These are phyloP conservation scores for Aureobasidium namibiae DNA, from an alignment of 2,329 filamentous ascomycete genomes.

Conservation along the genomic window DNA sequence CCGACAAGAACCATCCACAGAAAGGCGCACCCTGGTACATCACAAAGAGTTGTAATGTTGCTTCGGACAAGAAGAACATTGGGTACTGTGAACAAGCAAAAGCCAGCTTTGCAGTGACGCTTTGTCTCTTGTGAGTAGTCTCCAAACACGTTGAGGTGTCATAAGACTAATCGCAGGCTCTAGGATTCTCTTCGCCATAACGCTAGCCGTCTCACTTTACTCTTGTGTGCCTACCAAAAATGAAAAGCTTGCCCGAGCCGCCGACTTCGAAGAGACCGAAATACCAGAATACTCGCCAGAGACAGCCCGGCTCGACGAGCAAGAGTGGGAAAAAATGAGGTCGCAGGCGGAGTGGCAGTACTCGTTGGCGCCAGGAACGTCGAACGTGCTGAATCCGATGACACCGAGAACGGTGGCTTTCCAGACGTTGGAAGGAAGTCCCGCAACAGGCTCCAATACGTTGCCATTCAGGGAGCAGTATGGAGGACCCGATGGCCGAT, in stretches of 20 bases:
- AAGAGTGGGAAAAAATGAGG: slow-evolving; percentile 50
- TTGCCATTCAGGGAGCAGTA: slow-evolving; percentile 25
- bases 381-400: slow-evolving; percentile 34
- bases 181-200: slow-evolving; percentile 53
- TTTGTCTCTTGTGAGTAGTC: slow-evolving; percentile 58
- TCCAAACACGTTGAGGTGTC: slow-evolving; percentile 5
- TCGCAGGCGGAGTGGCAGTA: slow-evolving; percentile 26
- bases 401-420: slow-evolving; percentile 63
- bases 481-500: slow-evolving; percentile 14
- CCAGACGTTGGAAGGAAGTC: slow-evolving; percentile 43
- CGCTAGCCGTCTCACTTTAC: slow-evolving; percentile 52
- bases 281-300: slow-evolving; percentile 17
- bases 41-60: slow-evolving; percentile 57
- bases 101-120: slow-evolving; percentile 54
- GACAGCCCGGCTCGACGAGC: slow-evolving; percentile 34
- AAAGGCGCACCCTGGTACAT: slow-evolving; percentile 66
- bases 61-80: slow-evolving; percentile 33
- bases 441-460: slow-evolving; percentile 10
- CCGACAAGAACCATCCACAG: slow-evolving; percentile 55
- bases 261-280: slow-evolving; percentile 21
- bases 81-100: slow-evolving; percentile 61
- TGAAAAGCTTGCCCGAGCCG: slow-evolving; percentile 23
- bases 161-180: background rate
- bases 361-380: slow-evolving; percentile 39
- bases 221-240: slow-evolving; percentile 38